Evolutionary conservation across 2,329 filamentous ascomycete species (phyloP).

Genomic region (Fusarium equiseti): DNA sequence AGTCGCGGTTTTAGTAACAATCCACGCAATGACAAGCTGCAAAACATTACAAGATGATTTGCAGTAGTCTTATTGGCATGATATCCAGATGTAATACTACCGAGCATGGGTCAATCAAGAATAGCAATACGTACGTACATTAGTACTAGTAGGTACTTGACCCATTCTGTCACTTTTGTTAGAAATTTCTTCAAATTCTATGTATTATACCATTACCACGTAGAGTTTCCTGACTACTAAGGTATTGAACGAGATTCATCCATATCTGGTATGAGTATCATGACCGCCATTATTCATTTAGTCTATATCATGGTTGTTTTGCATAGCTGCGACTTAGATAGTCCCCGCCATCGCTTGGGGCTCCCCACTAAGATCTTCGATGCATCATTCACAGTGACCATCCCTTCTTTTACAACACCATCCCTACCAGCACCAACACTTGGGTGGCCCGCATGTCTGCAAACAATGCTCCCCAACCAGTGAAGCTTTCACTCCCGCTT

Average conservation of each 20-base stretch:
- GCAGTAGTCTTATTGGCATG: slow-evolving; percentile 4
- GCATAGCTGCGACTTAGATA: background rate
- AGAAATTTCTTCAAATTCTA: background rate
- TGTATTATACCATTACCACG: background rate
- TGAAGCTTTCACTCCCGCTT: slow-evolving; percentile 82
- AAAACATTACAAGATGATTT: background rate
- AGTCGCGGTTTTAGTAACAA: slow-evolving; percentile 1
- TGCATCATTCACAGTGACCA: slow-evolving; percentile 33
- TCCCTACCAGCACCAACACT: slow-evolving; percentile 26
- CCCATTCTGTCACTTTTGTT: background rate
- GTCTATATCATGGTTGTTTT: slow-evolving; percentile 12
- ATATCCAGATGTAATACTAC: background rate
- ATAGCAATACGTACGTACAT: background rate
- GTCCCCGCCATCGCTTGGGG: slow-evolving; percentile 20
- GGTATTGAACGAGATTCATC: background rate
- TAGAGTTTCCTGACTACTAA: background rate
- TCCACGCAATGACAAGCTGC: background rate
- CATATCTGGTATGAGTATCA: background rate
- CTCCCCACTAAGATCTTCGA: slow-evolving; percentile 33
- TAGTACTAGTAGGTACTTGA: background rate
- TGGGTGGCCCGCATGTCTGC: slow-evolving; percentile 61
- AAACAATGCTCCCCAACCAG: slow-evolving; percentile 71
- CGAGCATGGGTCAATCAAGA: background rate
- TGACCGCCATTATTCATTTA: background rate
- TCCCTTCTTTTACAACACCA: slow-evolving; percentile 29